These are phyloP conservation scores for Macroventuria anomochaeta DNA, from an alignment of 2,329 filamentous ascomycete species.

Conservation along the genomic window DNA sequence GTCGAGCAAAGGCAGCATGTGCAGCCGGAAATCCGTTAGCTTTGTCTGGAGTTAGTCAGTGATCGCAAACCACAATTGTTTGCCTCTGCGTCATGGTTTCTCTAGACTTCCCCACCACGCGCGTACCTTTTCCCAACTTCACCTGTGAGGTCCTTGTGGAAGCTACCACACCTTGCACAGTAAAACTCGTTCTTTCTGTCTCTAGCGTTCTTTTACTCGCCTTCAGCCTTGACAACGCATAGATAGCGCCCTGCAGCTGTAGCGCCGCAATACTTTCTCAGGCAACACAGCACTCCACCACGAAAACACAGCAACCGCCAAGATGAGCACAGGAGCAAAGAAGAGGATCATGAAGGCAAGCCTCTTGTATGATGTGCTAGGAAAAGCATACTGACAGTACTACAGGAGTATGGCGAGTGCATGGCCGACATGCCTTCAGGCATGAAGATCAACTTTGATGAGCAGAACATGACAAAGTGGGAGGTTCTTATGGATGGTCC, in stretches of 20 bases:
- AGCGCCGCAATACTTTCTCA: slow-evolving; percentile 17
- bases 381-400: slow-evolving; percentile 16
- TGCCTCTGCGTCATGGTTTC: slow-evolving; percentile 25
- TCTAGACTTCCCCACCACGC: slow-evolving; percentile 18
- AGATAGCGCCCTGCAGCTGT: slow-evolving; percentile 11
- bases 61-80: slow-evolving; percentile 13
- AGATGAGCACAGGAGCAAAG: slow-evolving; percentile 49
- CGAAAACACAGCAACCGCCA: slow-evolving; percentile 25
- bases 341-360: slow-evolving; percentile 57
- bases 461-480: slow-evolving; percentile 72
- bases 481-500: slow-evolving; percentile 71
- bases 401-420: slow-evolving; percentile 48
- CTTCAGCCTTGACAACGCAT: slow-evolving; percentile 10
- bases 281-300: slow-evolving; percentile 12
- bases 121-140: slow-evolving; percentile 5
- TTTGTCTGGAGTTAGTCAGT: slow-evolving; percentile 17
- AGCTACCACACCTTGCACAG: slow-evolving; percentile 6
- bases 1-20: slow-evolving; percentile 2
- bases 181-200: neutral
- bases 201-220: slow-evolving; percentile 4
- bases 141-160: neutral
- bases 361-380: neutral
- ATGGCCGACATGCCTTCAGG: slow-evolving; percentile 44
- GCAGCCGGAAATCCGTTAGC: slow-evolving; percentile 12
- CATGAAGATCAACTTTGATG: slow-evolving; percentile 58